phyloP scores from a whole-genome alignment of 164 flowering plant genomes.

The Euptelea pleiosperma region DNA sequence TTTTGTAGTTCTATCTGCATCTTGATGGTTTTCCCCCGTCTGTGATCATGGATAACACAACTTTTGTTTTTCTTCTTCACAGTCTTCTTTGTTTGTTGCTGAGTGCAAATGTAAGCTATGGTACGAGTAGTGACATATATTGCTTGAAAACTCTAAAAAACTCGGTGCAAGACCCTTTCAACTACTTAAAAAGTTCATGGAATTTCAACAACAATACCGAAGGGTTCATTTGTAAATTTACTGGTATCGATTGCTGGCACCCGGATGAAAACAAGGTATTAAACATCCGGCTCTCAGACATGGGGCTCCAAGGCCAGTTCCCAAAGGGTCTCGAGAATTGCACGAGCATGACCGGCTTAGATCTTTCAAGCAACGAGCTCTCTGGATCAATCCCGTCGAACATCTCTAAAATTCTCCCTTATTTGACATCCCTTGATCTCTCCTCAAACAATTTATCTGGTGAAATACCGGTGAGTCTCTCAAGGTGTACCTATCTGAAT shows the following conservation, averaged over 20 bases:
- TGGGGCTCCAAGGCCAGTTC: slow-evolving; percentile 67
- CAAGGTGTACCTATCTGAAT: slow-evolving; percentile 43
- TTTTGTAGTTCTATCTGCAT: no score
- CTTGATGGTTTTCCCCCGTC: no score
- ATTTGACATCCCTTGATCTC: slow-evolving; percentile 52
- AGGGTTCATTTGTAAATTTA: slow-evolving; percentile 66
- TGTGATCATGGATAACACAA: slow-evolving; percentile 13
- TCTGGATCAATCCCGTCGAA: slow-evolving; percentile 52
- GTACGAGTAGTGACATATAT: slow-evolving; percentile 36
- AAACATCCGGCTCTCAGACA: slow-evolving; percentile 43
- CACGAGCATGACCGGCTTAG: slow-evolving; percentile 61
- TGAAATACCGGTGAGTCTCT: slow-evolving; percentile 38
- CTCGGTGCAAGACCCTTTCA: slow-evolving; percentile 47
- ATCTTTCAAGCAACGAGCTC: slow-evolving; percentile 60
- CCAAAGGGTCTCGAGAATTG: slow-evolving; percentile 59
- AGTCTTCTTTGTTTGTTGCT: slow-evolving; percentile 20
- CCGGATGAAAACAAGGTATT: slow-evolving; percentile 64
- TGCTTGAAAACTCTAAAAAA: slow-evolving; percentile 48
- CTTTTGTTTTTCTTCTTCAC: slow-evolving; percentile 8
- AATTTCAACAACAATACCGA: slow-evolving; percentile 43
- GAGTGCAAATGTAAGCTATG: slow-evolving; percentile 22
- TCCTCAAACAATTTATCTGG: slow-evolving; percentile 62
- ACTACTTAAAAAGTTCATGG: slow-evolving; percentile 46
- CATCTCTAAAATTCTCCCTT: slow-evolving; percentile 27
- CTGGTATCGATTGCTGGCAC: slow-evolving; percentile 83